A percentile compares a stretch with the other conserved stretches of the same genome.
Evolutionary conservation across 768 basidiomycete species (phyloP).

Genomic region (Lentinula raphanica): DNA sequence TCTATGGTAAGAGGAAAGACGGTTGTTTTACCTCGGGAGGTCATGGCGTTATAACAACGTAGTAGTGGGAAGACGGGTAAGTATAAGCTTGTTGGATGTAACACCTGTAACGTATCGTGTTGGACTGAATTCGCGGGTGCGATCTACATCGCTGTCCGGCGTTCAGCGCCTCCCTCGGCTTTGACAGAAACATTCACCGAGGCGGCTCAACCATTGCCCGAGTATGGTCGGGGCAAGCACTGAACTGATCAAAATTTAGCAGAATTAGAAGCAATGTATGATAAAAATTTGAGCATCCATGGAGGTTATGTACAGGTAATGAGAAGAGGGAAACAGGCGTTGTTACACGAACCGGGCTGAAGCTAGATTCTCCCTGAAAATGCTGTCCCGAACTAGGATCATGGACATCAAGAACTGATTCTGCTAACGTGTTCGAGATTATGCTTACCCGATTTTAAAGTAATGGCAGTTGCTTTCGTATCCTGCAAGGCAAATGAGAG

Average conservation of each 20-base stretch:
- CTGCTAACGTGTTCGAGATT: neutral
- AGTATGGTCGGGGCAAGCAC: no score
- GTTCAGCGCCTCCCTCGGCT: neutral
- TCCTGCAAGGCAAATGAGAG: conserved; percentile 31
- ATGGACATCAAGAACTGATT: neutral
- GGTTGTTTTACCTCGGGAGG: neutral
- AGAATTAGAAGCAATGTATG: no score
- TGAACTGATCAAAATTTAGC: no score
- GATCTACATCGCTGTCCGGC: conserved; percentile 1
- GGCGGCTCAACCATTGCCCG: no score
- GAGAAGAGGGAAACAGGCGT: neutral
- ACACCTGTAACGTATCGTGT: neutral
- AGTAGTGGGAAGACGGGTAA: no score
- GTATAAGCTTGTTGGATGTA: no score
- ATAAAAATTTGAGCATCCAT: neutral
- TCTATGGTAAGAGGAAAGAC: neutral
- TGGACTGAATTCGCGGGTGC: neutral
- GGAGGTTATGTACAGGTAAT: neutral
- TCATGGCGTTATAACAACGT: neutral
- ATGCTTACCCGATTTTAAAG: conserved; percentile 40
- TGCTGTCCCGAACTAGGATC: conserved; percentile 45
- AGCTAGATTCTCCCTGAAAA: conserved; percentile 47
- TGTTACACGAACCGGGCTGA: conserved; percentile 39
- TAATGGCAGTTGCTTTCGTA: conserved; percentile 49
- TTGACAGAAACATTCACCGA: neutral